Percentiles rank a stretch among this genome's conserved stretches.
Evolutionary conservation across 192 early-diverging fungal genomes (phyloP).

Genomic region (Diversispora epigaea): DNA sequence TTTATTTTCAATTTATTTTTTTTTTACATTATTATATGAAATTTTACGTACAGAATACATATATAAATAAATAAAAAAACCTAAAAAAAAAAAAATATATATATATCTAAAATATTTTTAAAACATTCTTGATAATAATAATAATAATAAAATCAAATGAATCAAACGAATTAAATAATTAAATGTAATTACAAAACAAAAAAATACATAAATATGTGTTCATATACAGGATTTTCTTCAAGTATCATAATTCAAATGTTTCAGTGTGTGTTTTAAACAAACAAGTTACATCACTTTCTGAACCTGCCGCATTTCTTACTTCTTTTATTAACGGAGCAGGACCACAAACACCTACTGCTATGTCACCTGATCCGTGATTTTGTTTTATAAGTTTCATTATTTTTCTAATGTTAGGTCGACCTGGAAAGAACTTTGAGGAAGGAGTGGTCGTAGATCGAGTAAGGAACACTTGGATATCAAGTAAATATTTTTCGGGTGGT

Average conservation of each 20-base stretch:
- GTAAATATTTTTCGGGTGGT: neutral
- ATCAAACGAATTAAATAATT: too few species aligned
- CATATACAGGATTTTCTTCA: neutral
- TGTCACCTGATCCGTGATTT: slow-evolving; percentile 19
- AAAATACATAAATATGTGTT: neutral
- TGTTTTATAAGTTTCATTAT: slow-evolving; percentile 35
- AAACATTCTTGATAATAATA: too few species aligned
- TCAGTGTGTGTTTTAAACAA: slow-evolving; percentile 40
- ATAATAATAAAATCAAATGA: too few species aligned
- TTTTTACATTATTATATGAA: too few species aligned
- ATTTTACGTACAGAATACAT: too few species aligned
- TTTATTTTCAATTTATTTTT: too few species aligned
- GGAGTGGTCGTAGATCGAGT: slow-evolving; percentile 20
- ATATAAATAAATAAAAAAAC: too few species aligned
- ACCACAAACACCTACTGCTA: slow-evolving; percentile 44
- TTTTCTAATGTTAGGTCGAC: slow-evolving; percentile 34
- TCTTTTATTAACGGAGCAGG: slow-evolving; percentile 34
- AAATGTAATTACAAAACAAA: too few species aligned
- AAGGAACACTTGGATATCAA: slow-evolving; percentile 18
- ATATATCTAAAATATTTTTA: too few species aligned
- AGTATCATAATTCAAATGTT: slow-evolving; percentile 44
- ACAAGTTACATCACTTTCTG: slow-evolving; percentile 12
- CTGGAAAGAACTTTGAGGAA: slow-evolving; percentile 26
- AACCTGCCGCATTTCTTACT: slow-evolving; percentile 36
- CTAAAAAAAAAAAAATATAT: too few species aligned